Evolutionary conservation across 129 eudicot genomes (phyloP), one percentile per base, ranked within the genome.

Genomic region (Calendula officinalis): DNA sequence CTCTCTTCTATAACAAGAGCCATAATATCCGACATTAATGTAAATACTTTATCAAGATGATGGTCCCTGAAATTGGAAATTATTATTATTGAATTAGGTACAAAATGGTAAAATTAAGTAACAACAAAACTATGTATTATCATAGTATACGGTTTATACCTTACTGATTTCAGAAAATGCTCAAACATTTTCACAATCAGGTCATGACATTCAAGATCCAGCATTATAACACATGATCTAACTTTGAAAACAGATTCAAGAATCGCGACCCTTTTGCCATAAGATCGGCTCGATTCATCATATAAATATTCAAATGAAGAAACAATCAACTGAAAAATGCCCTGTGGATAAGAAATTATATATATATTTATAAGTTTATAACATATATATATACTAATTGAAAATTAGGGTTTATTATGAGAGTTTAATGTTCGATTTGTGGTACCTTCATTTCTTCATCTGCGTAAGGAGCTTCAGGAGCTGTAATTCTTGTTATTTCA

Each of bases 1-100:
- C 95, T 94, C 80, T 94, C 99, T 74, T 89, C 97, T 3, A 94
- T 36, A 37, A 94, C 89, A 75, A 94, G 99, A 14, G 80, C 60
- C 97, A 94, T 94, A 43, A 89, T 83, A 15, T 87, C 84, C 69
- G 62, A 83, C 99, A 94, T 94, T 39, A 82, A 81, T 35, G 84
- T 46, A 53, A 75, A 80, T 22, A 86, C 68, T 44, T 17, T 64
- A 12, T 72, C 86, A 2, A 73, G 64, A 49, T 88, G 97, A 69
- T 81, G 71, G 47, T 75, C 92, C 80, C 99, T 94, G 83, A 35
- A 75, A 74, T 34, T 32, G 4, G 16, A 64, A 69, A 36, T 5
- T 5, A 45, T 39, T 13, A 32, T 61, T 12, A 40, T 7, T 10
- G 15, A 32, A 62, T 61, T 30, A 60, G 4, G 15, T 37, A 47